Conservation (phyloP, 2,329 filamentous ascomycete genomes). For the Teratosphaeria epicoccoides region DNA sequence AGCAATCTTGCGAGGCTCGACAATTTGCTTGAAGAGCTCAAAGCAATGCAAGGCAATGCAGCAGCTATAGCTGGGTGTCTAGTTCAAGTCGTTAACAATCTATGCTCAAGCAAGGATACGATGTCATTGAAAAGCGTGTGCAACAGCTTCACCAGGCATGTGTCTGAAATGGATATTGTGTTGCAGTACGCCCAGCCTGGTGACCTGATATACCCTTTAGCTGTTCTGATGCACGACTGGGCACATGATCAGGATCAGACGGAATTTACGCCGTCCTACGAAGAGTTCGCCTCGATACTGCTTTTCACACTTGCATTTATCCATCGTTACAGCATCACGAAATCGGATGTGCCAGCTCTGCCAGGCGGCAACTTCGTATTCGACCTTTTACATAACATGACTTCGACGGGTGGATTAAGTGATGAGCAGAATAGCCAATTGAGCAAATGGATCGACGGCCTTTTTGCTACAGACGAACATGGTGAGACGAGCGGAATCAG, state of each 20-base stretch:
- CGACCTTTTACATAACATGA: conserved; percentile 51
- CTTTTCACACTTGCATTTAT: conserved; percentile 63
- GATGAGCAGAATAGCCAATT: conserved; percentile 57
- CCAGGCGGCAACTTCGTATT: conserved; percentile 56
- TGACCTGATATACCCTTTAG: conserved; percentile 62
- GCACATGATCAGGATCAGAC: conserved; percentile 69
- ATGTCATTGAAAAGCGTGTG: conserved; percentile 70
- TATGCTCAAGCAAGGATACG: conserved; percentile 65
- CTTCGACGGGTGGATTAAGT: conserved; percentile 51
- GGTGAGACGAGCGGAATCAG: conserved; percentile 53
- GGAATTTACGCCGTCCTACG: conserved; percentile 76
- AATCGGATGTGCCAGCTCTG: conserved; percentile 52
- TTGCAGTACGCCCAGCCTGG: conserved; percentile 62
- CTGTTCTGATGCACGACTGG: conserved; percentile 68
- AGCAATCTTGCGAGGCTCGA: conserved; percentile 66
- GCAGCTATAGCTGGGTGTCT: conserved; percentile 69
- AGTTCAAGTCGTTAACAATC: conserved; percentile 40
- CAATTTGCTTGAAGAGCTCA: conserved; percentile 67
- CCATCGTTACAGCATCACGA: conserved; percentile 60
- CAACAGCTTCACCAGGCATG: conserved; percentile 60
- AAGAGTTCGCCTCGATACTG: conserved; percentile 71
- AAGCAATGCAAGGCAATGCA: conserved; percentile 84
- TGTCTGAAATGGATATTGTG: conserved; percentile 62
- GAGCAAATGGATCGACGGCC: conserved; percentile 63
- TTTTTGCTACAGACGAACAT: conserved; percentile 58